Conservation (phyloP, 768 basidiomycete genomes). For the Mycena alexandri region DNA sequence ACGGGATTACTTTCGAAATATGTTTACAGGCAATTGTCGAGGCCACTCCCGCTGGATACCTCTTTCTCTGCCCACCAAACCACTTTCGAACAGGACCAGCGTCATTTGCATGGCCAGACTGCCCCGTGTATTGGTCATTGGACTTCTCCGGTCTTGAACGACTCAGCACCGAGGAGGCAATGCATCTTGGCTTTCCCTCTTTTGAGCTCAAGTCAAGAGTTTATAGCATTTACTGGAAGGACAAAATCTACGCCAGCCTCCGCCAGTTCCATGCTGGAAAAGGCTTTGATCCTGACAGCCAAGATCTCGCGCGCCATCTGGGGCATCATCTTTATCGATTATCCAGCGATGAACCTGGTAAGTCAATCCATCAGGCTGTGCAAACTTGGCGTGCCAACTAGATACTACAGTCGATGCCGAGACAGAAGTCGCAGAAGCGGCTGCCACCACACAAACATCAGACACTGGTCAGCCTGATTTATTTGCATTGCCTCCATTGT, state of each 20-base stretch:
- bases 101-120: neutral
- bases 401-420: too few relatives aligned
- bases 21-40: neutral
- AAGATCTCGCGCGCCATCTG: neutral
- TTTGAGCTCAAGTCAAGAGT: neutral
- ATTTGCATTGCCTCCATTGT: too few relatives aligned
- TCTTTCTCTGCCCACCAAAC: constrained; percentile 1
- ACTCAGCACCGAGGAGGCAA: neutral
- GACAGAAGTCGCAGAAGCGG: too few relatives aligned
- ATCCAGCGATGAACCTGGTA: neutral
- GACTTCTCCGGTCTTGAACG: neutral
- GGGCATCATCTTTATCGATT: neutral
- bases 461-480: too few relatives aligned
- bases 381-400: too few relatives aligned
- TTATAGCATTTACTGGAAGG: neutral
- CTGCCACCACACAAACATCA: too few relatives aligned
- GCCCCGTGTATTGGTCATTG: neutral
- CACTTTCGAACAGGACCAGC: neutral
- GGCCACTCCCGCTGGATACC: neutral
- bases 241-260: neutral
- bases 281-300: constrained; percentile 8
- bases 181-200: neutral
- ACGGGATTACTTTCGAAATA: too few relatives aligned
- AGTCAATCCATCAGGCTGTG: too few relatives aligned
- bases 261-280: constrained; percentile 1